Evolutionary conservation across 1,284 basidiomycete genomes (phyloP).

Genomic region (Cryptococcus sp.): DNA sequence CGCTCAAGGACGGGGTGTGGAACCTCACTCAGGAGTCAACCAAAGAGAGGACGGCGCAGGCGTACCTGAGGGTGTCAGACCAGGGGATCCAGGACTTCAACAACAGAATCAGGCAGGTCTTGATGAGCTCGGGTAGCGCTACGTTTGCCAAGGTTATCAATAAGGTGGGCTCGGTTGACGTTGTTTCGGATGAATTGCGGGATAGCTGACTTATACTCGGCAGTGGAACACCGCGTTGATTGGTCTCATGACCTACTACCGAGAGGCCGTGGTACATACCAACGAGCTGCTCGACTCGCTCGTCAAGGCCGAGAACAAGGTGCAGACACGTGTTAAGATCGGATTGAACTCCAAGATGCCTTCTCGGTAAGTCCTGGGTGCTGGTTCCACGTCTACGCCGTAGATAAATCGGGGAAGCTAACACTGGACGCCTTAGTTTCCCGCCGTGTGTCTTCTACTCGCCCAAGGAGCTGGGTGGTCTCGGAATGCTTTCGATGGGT

Average conservation of each 20-base stretch:
- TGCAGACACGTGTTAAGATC: conserved; percentile 98
- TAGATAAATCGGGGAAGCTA: neutral
- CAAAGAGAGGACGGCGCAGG: conserved; percentile 95
- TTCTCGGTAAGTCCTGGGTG: conserved; percentile 58
- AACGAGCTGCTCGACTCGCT: conserved; percentile 90
- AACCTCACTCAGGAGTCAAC: conserved; percentile 93
- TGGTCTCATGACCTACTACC: conserved; percentile 96
- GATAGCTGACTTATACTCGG: neutral
- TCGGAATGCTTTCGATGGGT: conserved; percentile 99
- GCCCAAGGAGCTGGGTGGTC: conserved; percentile 91
- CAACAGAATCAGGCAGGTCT: conserved; percentile 90
- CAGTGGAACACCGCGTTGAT: conserved; percentile 91
- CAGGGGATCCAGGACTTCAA: conserved; percentile 95
- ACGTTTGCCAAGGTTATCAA: conserved; percentile 99
- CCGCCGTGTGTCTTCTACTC: conserved; percentile 95
- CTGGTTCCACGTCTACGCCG: neutral
- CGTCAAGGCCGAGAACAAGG: conserved; percentile 97
- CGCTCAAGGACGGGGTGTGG: conserved; percentile 95
- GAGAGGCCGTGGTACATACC: conserved; percentile 97
- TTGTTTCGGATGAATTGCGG: conserved; percentile 13
- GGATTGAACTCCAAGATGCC: conserved; percentile 99
- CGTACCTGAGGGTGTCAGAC: conserved; percentile 95
- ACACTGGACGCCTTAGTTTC: conserved; percentile 55
- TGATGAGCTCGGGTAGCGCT: conserved; percentile 98
- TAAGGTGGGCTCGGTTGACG: conserved; percentile 56